These are phyloP conservation scores for Torulaspora maleeae DNA, from an alignment of 805 yeast species.

Conservation along the genomic window DNA sequence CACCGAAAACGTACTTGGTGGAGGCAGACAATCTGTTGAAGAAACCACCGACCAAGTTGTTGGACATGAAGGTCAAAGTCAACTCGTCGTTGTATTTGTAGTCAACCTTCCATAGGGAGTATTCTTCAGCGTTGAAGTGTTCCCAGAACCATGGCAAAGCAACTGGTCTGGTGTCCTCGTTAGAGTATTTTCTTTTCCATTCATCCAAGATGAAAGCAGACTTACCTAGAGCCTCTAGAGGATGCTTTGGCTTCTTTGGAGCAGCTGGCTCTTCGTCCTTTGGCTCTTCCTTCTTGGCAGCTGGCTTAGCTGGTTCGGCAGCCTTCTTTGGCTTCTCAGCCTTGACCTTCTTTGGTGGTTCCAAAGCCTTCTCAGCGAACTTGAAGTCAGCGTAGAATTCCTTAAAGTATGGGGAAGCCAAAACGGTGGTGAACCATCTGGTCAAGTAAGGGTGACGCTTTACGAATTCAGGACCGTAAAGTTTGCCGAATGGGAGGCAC, in stretches of 20 bases:
- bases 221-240: constrained; percentile 76
- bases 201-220: constrained; percentile 64
- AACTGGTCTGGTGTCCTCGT: constrained; percentile 87
- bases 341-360: constrained; percentile 69
- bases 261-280: constrained; percentile 35
- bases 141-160: constrained; percentile 98
- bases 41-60: constrained; percentile 96
- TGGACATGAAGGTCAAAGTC: constrained; percentile 93
- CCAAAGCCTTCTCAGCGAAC: constrained; percentile 55
- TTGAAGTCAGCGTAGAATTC: constrained; percentile 47
- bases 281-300: constrained; percentile 41
- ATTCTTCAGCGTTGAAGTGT: constrained; percentile 82
- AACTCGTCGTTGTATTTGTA: constrained; percentile 96
- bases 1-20: constrained; percentile 85
- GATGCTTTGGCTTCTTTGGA: constrained; percentile 82
- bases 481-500: constrained; percentile 38
- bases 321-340: constrained; percentile 37
- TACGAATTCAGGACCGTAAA: constrained; percentile 65
- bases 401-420: constrained; percentile 44
- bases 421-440: constrained; percentile 69
- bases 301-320: constrained; percentile 37
- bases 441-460: constrained; percentile 54
- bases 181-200: constrained; percentile 93
- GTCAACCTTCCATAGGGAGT: constrained; percentile 90
- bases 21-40: constrained; percentile 88